A percentile compares a stretch with the other conserved stretches of the same genome.
These are phyloP conservation scores for Lophiostoma macrostomum DNA, from an alignment of 495 filamentous ascomycete species.

Conservation along the genomic window DNA sequence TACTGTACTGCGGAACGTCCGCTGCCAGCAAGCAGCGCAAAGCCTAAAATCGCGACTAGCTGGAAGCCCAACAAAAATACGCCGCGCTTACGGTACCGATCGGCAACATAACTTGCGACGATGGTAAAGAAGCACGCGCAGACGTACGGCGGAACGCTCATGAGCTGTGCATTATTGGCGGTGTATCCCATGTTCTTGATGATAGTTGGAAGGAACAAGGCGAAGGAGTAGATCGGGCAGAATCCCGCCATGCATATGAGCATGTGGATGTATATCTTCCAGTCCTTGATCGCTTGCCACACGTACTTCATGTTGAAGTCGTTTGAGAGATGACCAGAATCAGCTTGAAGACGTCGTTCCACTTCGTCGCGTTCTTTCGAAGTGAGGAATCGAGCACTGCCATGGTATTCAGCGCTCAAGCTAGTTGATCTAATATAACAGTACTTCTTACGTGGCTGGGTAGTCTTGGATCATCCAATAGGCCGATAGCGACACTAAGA, in stretches of 20 bases:
- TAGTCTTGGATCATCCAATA: conserved; percentile 46
- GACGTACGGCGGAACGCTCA: conserved; percentile 86
- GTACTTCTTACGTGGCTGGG: conserved; percentile 46
- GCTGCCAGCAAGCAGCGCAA: conserved; percentile 67
- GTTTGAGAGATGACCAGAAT: conserved; percentile 71
- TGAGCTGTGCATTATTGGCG: conserved; percentile 68
- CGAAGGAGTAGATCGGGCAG: conserved; percentile 81
- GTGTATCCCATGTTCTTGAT: conserved; percentile 70
- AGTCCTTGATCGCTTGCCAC: conserved; percentile 72
- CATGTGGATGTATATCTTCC: conserved; percentile 73
- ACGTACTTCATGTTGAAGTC: conserved; percentile 72
- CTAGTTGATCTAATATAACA: conserved; percentile 70
- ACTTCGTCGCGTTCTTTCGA: conserved; percentile 72
- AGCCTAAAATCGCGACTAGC: conserved; percentile 59
- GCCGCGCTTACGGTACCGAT: conserved; percentile 76
- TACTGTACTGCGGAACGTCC: conserved; percentile 65
- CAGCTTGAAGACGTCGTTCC: conserved; percentile 64
- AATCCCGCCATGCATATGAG: conserved; percentile 44
- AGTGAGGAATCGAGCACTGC: conserved; percentile 72
- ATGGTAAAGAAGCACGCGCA: conserved; percentile 75
- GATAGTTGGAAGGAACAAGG: conserved; percentile 85
- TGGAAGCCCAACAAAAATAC: conserved; percentile 67
- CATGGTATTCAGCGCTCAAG: conserved; percentile 68
- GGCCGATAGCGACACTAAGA: conserved; percentile 10
- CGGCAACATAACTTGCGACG: conserved; percentile 69